Conservation (phyloP, 257 asterid species). For the Plantago major region DNA sequence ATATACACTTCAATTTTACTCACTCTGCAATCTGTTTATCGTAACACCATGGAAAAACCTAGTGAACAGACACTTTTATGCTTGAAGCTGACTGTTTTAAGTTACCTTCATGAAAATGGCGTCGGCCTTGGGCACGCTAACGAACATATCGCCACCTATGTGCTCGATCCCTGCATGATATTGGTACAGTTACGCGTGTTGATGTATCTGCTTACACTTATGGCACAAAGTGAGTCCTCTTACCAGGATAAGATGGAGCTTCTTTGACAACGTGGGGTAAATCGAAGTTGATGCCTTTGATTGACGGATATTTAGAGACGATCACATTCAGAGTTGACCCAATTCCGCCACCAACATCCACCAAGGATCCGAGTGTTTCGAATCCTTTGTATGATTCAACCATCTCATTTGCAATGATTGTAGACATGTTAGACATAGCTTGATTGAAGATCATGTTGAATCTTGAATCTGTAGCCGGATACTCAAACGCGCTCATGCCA, state of each 20-base stretch:
- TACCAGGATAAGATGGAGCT: constrained; percentile 48
- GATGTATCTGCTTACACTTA: too few relatives aligned
- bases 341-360: constrained; percentile 71
- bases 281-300: constrained; percentile 59
- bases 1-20: too few relatives aligned
- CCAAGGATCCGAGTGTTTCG: constrained; percentile 40
- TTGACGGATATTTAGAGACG: constrained; percentile 38
- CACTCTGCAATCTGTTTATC: too few relatives aligned
- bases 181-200: too few relatives aligned
- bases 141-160: constrained; percentile 67
- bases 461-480: constrained; percentile 43
- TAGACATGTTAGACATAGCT: constrained; percentile 46
- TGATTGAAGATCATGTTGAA: constrained; percentile 49
- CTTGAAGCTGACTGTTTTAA: neutral
- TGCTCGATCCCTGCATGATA: constrained; percentile 45
- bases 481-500: constrained; percentile 57
- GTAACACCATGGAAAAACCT: too few relatives aligned
- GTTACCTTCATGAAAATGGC: constrained; percentile 59
- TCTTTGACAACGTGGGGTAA: constrained; percentile 55
- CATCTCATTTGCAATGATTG: constrained; percentile 41
- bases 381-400: constrained; percentile 51
- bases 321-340: constrained; percentile 48
- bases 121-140: constrained; percentile 52
- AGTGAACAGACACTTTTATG: neutral
- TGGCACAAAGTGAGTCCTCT: too few relatives aligned